phyloP scores from a whole-genome alignment of 495 filamentous ascomycete species.

The Thermothielavioides terrestris region DNA sequence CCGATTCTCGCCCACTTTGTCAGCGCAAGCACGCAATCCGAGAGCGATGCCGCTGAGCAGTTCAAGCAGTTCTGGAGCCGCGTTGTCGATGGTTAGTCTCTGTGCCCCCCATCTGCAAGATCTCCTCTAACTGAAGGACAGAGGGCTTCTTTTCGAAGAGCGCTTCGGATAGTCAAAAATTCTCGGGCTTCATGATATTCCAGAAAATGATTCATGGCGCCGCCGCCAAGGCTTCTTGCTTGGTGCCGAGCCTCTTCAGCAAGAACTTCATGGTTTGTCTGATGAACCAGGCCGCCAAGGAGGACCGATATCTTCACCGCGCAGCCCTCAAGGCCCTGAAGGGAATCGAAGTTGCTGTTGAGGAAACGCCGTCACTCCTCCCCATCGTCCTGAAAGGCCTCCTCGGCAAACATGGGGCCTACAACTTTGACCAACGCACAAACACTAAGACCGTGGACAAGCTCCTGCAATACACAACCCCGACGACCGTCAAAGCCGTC shows the following conservation, averaged over 20 bases:
- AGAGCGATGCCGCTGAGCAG: constrained; percentile 28
- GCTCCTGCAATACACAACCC: constrained; percentile 55
- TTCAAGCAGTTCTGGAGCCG: constrained; percentile 84
- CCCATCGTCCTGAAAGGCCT: constrained; percentile 54
- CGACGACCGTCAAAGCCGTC: constrained; percentile 40
- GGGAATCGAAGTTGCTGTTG: constrained; percentile 55
- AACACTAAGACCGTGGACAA: constrained; percentile 83
- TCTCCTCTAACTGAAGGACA: constrained; percentile 29
- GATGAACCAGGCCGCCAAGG: constrained; percentile 76
- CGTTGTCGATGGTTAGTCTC: constrained; percentile 68
- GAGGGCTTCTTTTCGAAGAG: constrained; percentile 72
- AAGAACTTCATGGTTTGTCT: constrained; percentile 74
- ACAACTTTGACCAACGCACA: constrained; percentile 79
- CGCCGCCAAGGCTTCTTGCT: constrained; percentile 23
- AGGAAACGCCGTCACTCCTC: constrained; percentile 52
- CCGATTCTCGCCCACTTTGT: constrained; percentile 52
- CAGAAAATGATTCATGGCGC: constrained; percentile 54
- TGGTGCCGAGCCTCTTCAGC: constrained; percentile 54
- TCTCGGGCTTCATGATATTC: constrained; percentile 82
- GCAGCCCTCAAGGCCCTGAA: constrained; percentile 66
- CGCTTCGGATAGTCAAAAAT: constrained; percentile 80
- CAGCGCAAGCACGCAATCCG: constrained; percentile 22
- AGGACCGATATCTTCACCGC: constrained; percentile 76
- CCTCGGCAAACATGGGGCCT: constrained; percentile 55
- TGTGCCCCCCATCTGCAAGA: background rate